phyloP scores from a whole-genome alignment of 2,329 filamentous ascomycete genomes.

The Aspergillus neotritici region DNA sequence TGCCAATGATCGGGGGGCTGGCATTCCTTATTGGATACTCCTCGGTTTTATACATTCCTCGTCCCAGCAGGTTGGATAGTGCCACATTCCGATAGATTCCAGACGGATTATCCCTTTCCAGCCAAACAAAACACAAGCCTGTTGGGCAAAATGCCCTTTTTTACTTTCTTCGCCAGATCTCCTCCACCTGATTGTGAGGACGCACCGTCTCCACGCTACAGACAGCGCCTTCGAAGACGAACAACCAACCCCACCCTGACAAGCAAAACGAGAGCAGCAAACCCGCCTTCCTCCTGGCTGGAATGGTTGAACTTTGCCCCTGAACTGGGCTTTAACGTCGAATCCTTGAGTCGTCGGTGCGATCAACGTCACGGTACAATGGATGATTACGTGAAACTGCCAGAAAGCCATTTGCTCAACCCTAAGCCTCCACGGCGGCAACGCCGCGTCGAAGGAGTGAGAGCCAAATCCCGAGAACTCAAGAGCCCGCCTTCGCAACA shows the following conservation, averaged over 20 bases:
- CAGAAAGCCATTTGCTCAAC: slow-evolving; percentile 27
- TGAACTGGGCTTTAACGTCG: slow-evolving; percentile 16
- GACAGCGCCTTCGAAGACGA: slow-evolving; percentile 1
- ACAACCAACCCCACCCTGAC: not conserved
- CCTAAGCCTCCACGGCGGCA: slow-evolving; percentile 21
- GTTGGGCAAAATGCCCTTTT: too few species aligned
- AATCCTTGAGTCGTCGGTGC: slow-evolving; percentile 3
- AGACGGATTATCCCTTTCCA: too few species aligned
- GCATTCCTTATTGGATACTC: too few species aligned
- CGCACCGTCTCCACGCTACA: not conserved
- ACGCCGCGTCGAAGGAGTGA: not conserved
- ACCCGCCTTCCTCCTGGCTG: slow-evolving; percentile 3
- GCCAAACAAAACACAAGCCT: too few species aligned
- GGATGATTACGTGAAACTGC: slow-evolving; percentile 23
- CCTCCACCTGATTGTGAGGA: too few species aligned
- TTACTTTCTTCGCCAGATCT: too few species aligned
- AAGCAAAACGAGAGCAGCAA: not conserved
- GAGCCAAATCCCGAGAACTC: slow-evolving; percentile 8
- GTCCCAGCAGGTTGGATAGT: too few species aligned
- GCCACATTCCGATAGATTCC: too few species aligned
- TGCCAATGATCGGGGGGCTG: too few species aligned
- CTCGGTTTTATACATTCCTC: too few species aligned
- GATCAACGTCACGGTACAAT: slow-evolving; percentile 16
- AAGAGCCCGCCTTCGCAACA: not conserved
- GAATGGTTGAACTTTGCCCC: slow-evolving; percentile 8